Conservation (phyloP, 495 filamentous ascomycete species). For the Hypoxylon fuscum region DNA sequence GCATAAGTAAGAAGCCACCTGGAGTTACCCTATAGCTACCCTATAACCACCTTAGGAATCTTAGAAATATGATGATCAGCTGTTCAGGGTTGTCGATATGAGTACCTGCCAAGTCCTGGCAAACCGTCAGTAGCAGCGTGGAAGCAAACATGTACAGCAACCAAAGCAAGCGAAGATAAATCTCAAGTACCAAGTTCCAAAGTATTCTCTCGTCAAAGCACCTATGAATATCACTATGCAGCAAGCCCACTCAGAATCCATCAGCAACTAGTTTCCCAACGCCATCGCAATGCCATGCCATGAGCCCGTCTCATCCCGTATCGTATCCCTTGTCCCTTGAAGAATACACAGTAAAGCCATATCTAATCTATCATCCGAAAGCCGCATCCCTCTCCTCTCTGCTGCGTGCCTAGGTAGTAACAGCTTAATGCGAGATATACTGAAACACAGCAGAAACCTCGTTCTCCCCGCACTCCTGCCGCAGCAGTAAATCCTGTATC, state of each 20-base stretch:
- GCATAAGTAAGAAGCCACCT: too few species aligned
- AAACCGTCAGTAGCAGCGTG: neutral
- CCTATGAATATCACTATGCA: neutral
- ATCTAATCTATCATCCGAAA: conserved; percentile 4
- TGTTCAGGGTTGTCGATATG: neutral
- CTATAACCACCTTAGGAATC: neutral
- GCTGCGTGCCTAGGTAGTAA: neutral
- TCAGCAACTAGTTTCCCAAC: neutral
- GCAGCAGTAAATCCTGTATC: conserved; percentile 91
- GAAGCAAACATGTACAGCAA: neutral
- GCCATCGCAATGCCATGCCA: conserved; percentile 21
- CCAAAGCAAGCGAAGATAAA: neutral
- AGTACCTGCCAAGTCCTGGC: neutral
- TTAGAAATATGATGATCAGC: neutral
- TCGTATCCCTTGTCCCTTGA: neutral
- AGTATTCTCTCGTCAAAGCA: conserved; percentile 2
- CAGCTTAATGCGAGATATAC: conserved; percentile 85
- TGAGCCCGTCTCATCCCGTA: conserved; percentile 1
- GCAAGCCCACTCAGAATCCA: neutral
- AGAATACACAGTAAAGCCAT: neutral
- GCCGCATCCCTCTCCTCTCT: neutral
- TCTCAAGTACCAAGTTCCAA: neutral
- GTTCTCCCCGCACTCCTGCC: conserved; percentile 81
- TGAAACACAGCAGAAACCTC: conserved; percentile 96
- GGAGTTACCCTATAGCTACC: too few species aligned